A percentile compares a stretch with the other conserved stretches of the same genome.
phyloP scores from a whole-genome alignment of 164 flowering plant genomes.

The Amborella trichopoda region DNA sequence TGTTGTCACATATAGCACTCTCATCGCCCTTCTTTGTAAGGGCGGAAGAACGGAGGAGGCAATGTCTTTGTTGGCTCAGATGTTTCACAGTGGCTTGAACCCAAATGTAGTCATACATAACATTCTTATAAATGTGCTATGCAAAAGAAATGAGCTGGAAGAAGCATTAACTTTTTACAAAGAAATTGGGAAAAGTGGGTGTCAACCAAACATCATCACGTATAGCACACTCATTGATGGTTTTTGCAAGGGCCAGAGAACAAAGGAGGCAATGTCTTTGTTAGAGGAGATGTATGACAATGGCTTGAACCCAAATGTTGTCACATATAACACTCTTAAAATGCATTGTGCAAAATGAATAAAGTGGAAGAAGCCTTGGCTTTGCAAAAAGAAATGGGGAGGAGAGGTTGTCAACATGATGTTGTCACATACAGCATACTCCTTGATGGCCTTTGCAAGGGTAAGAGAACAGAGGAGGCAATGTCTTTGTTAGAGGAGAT shows the following conservation, averaged over 20 bases:
- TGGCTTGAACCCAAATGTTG: conserved; percentile 56
- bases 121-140: conserved; percentile 49
- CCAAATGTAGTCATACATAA: conserved; percentile 46
- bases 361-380: too few species aligned
- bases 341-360: too few species aligned
- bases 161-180: conserved; percentile 49
- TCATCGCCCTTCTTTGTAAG: conserved; percentile 44
- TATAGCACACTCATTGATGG: conserved; percentile 55
- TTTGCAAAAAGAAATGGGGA: too few species aligned
- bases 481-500: too few species aligned
- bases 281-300: conserved; percentile 62
- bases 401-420: too few species aligned
- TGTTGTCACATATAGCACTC: conserved; percentile 49
- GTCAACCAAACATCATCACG: conserved; percentile 52
- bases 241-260: conserved; percentile 35
- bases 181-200: conserved; percentile 42
- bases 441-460: too few species aligned
- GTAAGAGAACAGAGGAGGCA: too few species aligned
- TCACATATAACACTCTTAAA: conserved; percentile 50
- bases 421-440: too few species aligned
- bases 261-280: conserved; percentile 53
- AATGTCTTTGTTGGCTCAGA: conserved; percentile 21
- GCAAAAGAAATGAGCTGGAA: conserved; percentile 42
- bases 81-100: conserved; percentile 28
- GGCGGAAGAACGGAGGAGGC: conserved; percentile 39